Base-by-base conservation (phyloP, 371 early-diverging fungal genomes). In the Circinella umbellata region DNA sequence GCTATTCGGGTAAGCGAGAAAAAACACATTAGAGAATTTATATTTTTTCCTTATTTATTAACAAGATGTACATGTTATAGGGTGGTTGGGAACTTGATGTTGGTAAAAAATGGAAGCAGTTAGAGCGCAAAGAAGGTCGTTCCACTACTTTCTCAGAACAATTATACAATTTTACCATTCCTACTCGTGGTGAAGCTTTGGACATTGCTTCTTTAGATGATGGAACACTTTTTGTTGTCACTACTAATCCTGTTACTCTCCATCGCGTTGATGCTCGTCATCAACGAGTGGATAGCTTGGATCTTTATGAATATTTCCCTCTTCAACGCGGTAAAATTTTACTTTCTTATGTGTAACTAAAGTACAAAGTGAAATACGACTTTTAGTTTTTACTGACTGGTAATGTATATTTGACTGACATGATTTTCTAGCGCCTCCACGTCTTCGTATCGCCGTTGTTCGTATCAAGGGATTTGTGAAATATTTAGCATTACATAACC, bases 301-400 rank as follows among this genome's bases (percentile, higher is more conserved):
- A 92, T 69, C 82, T 93, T 65, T 92, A 92, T 63, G 94, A 93
- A 69, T 93, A 90, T 67, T 91, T 91, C 74, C 93, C 93, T n/a
- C 76, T 90, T 13, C 88, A 89, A 66, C 72, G 86, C 49, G 76
- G 76, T 82, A 59, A 70, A 75, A 47, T 17, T 3, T 3, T 42
- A 3, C 27, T 27, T 42, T 3, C 42, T 9, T 42, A 42, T 42
- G 11, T 42, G 11, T 9, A 42, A 11, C 42, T 42, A 42, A 9
- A 9, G 42, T 42, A 42, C 42, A 9, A 42, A 27, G 27, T 27
- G 27, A 27, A 27, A 27, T 27, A 27, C 27, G 2, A 27, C 2
- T 27, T 27, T 27, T 27, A 35, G 4, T 54, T 54, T 54, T 54
- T n/a, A 15, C 27, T 27, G 27, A 27, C 27, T 27, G 27, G 27